These are phyloP conservation scores for Aspergillus pseudoviridinutans DNA, from an alignment of 2,329 filamentous ascomycete species.

Conservation along the genomic window DNA sequence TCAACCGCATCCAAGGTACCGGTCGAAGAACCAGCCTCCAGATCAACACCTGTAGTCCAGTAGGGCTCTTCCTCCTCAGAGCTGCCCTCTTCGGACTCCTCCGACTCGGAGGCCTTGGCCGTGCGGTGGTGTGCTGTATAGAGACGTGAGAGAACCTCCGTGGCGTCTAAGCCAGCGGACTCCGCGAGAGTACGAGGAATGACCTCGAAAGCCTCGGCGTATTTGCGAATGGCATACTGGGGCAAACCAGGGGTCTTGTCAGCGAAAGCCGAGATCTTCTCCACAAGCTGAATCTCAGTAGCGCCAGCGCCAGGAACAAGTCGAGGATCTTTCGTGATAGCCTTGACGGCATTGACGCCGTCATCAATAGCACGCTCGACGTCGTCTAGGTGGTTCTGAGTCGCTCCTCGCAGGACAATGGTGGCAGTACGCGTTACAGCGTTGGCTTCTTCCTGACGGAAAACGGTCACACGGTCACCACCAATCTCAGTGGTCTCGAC, in stretches of 20 bases:
- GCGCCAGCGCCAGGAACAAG: constrained; percentile 92
- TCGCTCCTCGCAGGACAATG: constrained; percentile 88
- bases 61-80: constrained; percentile 65
- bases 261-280: constrained; percentile 83
- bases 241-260: constrained; percentile 90
- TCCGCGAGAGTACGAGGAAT: constrained; percentile 91
- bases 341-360: constrained; percentile 97
- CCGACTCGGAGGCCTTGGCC: constrained; percentile 21
- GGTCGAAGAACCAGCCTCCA: constrained; percentile 78
- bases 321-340: constrained; percentile 87
- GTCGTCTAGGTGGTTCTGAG: constrained; percentile 96
- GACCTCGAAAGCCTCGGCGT: constrained; percentile 94
- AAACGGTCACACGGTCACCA: constrained; percentile 95
- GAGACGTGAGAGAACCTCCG: constrained; percentile 86
- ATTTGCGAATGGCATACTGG: constrained; percentile 97
- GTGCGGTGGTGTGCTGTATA: constrained; percentile 81
- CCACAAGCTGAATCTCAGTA: constrained; percentile 88
- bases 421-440: constrained; percentile 90
- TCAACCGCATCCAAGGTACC: constrained; percentile 83
- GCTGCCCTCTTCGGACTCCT: constrained; percentile 29
- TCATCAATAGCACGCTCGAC: constrained; percentile 96
- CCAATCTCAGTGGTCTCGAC: constrained; percentile 98
- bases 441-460: constrained; percentile 78
- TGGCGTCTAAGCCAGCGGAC: constrained; percentile 91
- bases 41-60: constrained; percentile 90